These are phyloP conservation scores for Puccinia polysora DNA, from an alignment of 1,284 basidiomycete species.

Conservation along the genomic window DNA sequence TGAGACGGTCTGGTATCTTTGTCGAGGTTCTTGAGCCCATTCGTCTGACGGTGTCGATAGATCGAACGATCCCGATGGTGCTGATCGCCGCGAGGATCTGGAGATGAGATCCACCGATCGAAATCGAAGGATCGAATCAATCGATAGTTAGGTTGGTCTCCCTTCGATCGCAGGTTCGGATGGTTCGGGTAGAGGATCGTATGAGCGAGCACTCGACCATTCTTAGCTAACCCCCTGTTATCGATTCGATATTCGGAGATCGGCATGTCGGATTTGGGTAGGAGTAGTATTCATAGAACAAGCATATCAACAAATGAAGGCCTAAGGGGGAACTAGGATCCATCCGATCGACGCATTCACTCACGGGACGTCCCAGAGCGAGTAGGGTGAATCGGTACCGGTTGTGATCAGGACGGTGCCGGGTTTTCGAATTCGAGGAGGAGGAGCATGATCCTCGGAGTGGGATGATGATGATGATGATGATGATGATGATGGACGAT, in stretches of 20 bases:
- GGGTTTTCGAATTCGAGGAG: slow-evolving; percentile 1
- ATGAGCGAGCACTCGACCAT: slow-evolving; percentile 58
- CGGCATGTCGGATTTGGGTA: too few relatives aligned
- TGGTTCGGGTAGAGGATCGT: slow-evolving; percentile 51
- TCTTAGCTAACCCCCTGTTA: slow-evolving; percentile 63
- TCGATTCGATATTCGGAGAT: too few relatives aligned
- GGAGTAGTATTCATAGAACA: too few relatives aligned
- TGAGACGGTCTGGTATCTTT: slow-evolving; percentile 3
- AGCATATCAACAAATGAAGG: slow-evolving; percentile 58
- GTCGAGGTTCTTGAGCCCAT: slow-evolving; percentile 60
- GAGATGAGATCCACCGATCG: slow-evolving; percentile 57
- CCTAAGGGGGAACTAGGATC: slow-evolving; percentile 45
- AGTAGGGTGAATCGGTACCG: slow-evolving; percentile 65
- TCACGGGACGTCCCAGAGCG: slow-evolving; percentile 64
- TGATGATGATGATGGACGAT: not conserved
- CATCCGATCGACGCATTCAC: not conserved
- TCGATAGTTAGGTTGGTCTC: slow-evolving; percentile 64
- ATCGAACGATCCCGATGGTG: slow-evolving; percentile 77
- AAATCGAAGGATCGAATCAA: slow-evolving; percentile 80
- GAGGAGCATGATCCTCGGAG: not conserved
- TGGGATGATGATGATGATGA: not conserved
- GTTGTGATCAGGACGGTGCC: slow-evolving; percentile 31
- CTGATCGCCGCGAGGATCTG: too few relatives aligned
- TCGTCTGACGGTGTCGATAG: slow-evolving; percentile 86
- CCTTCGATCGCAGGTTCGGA: slow-evolving; percentile 47